Evolutionary conservation across 2,329 filamentous ascomycete species (phyloP).

Genomic region (Colletotrichum incanum): DNA sequence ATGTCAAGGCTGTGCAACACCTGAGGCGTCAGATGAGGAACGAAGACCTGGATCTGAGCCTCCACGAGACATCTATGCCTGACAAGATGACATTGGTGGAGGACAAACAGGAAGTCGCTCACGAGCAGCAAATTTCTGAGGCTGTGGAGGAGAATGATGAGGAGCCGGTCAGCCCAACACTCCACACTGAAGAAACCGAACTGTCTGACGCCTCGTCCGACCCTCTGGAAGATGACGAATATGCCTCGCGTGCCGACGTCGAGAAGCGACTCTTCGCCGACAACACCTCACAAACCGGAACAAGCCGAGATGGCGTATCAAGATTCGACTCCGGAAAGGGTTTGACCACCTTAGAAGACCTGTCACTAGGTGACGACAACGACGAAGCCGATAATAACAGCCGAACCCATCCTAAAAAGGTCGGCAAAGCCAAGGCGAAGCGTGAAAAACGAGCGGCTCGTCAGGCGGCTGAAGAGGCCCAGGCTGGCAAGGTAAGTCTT

Average conservation of each 20-base stretch:
- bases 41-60: slow-evolving; percentile 75
- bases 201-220: slow-evolving; percentile 8
- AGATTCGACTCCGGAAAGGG: neutral
- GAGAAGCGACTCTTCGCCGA: slow-evolving; percentile 34
- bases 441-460: slow-evolving; percentile 64
- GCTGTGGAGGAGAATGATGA: neutral
- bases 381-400: neutral
- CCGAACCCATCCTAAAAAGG: slow-evolving; percentile 55
- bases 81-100: slow-evolving; percentile 7
- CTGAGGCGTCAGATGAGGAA: slow-evolving; percentile 86
- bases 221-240: slow-evolving; percentile 30
- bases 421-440: slow-evolving; percentile 68
- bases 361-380: slow-evolving; percentile 7
- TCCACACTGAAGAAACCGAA: neutral
- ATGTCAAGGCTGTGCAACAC: slow-evolving; percentile 87
- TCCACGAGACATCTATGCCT: slow-evolving; percentile 23
- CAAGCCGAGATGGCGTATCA: neutral
- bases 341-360: neutral
- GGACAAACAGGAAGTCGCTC: slow-evolving; percentile 22
- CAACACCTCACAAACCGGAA: neutral
- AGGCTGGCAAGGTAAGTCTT: slow-evolving; percentile 54
- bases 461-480: slow-evolving; percentile 53
- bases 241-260: slow-evolving; percentile 37
- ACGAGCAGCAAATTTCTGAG: neutral
- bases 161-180: neutral